phyloP scores from a whole-genome alignment of 345 rosid species.

The Reutealis trisperma region DNA sequence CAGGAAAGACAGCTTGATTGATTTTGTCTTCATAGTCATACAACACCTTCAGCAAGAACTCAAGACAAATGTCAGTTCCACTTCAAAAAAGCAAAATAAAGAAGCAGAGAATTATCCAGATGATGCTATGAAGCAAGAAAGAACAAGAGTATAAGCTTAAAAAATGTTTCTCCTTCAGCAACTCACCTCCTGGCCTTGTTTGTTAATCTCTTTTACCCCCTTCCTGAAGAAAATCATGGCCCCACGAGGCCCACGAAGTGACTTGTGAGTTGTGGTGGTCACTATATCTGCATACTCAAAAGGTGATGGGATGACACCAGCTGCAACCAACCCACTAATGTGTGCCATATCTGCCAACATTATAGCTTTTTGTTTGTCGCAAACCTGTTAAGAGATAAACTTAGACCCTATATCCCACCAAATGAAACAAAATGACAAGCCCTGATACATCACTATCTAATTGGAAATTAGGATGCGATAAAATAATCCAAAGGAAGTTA shows the following conservation, averaged over 20 bases:
- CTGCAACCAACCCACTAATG: conserved; percentile 96
- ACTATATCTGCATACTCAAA: conserved; percentile 97
- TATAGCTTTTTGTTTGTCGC: conserved; percentile 94
- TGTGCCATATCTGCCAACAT: conserved; percentile 99
- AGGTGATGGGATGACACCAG: conserved; percentile 96
- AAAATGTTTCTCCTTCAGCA: conserved; percentile 9
- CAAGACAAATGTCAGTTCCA: conserved; percentile 17
- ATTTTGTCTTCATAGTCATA: conserved; percentile 96
- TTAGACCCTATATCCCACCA: conserved; percentile 13
- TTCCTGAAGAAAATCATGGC: conserved; percentile 99
- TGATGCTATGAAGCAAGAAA: not conserved
- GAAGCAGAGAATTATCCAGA: conserved; percentile 1
- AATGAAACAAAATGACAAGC: conserved; percentile 7
- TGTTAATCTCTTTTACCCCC: conserved; percentile 87
- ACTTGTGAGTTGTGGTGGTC: conserved; percentile 98
- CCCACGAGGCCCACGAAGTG: conserved; percentile 99
- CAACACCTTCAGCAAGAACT: conserved; percentile 51
- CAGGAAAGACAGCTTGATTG: conserved; percentile 97
- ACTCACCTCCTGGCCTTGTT: conserved; percentile 90
- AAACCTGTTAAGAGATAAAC: conserved; percentile 53
- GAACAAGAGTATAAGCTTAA: not conserved
- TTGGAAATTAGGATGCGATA: not conserved
- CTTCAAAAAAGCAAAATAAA: conserved; percentile 3
- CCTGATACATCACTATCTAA: conserved; percentile 1
- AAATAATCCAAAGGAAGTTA: conserved; percentile 24